Evolutionary conservation across 1,139 yeast species (phyloP).

Genomic region (Meyerozyma guilliermondii): DNA sequence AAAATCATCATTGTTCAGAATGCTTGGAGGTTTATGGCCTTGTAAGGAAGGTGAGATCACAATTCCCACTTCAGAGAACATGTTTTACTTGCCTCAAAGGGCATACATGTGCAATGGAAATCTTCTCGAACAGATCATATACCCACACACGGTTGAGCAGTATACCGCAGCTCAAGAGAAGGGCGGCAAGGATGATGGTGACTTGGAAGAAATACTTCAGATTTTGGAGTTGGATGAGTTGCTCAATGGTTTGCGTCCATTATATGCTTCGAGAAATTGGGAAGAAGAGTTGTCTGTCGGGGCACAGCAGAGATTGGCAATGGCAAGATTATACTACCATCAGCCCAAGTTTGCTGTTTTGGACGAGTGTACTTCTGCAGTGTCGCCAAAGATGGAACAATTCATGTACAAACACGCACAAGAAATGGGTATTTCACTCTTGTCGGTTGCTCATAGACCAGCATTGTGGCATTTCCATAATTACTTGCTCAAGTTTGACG

Average conservation of each 20-base stretch:
- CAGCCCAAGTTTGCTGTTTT: conserved; percentile 88
- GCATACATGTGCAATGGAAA: conserved; percentile 77
- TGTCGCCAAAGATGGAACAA: conserved; percentile 85
- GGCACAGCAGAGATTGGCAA: conserved; percentile 88
- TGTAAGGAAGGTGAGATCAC: conserved; percentile 58
- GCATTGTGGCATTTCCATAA: conserved; percentile 92
- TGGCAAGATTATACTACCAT: conserved; percentile 90
- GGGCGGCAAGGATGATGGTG: conserved; percentile 49
- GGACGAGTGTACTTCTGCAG: conserved; percentile 95
- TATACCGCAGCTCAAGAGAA: conserved; percentile 34
- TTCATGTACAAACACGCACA: conserved; percentile 86
- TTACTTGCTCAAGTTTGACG: conserved; percentile 76
- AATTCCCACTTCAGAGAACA: conserved; percentile 64
- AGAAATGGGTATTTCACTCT: conserved; percentile 69
- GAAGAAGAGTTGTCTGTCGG: conserved; percentile 84
- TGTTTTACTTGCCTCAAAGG: conserved; percentile 88
- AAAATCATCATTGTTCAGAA: conserved; percentile 83
- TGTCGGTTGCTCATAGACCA: conserved; percentile 90
- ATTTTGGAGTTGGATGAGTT: conserved; percentile 57
- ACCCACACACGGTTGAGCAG: conserved; percentile 69
- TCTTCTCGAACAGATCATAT: conserved; percentile 81
- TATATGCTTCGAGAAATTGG: conserved; percentile 78
- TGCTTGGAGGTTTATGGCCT: conserved; percentile 94
- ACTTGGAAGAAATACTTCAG: conserved; percentile 57
- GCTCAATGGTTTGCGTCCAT: conserved; percentile 37